Conservation (phyloP, 2,329 filamentous ascomycete species). For the Hypoxylon sp. region DNA sequence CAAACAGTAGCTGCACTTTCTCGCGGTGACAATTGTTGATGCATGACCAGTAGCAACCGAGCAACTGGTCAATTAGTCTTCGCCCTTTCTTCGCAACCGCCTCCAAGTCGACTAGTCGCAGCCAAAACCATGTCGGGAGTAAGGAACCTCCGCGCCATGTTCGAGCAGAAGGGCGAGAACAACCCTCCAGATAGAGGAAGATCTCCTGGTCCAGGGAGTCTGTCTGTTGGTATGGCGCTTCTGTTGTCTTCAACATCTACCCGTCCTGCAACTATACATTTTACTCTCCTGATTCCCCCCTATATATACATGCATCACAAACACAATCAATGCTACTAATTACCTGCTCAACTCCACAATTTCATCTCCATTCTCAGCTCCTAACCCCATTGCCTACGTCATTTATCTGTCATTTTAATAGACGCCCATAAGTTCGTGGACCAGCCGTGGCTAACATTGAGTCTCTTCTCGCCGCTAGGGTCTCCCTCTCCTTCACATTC, state of each 20-base stretch:
- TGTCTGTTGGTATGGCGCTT: slow-evolving; percentile 60
- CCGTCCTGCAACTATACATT: not conserved
- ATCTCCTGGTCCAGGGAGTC: slow-evolving; percentile 67
- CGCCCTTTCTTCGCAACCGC: slow-evolving; percentile 33
- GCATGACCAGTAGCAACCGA: slow-evolving; percentile 41
- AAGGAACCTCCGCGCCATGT: slow-evolving; percentile 83
- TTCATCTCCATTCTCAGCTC: slow-evolving; percentile 16
- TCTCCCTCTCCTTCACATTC: slow-evolving; percentile 61
- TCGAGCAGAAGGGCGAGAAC: slow-evolving; percentile 78
- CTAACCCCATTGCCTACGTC: slow-evolving; percentile 43
- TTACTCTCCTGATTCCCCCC: slow-evolving; percentile 11
- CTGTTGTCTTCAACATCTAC: slow-evolving; percentile 28
- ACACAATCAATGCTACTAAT: slow-evolving; percentile 18
- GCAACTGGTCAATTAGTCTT: slow-evolving; percentile 47
- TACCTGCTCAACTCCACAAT: slow-evolving; percentile 28
- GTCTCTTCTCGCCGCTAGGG: slow-evolving; percentile 54
- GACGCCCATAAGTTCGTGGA: slow-evolving; percentile 29
- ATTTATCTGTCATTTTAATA: slow-evolving; percentile 36
- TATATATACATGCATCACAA: slow-evolving; percentile 12
- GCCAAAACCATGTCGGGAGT: slow-evolving; percentile 72
- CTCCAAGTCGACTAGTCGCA: slow-evolving; percentile 51
- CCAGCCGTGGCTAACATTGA: slow-evolving; percentile 50
- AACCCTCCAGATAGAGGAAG: slow-evolving; percentile 77
- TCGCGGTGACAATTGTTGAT: slow-evolving; percentile 49
- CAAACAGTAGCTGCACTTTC: slow-evolving; percentile 46